Evolutionary conservation across 2,329 filamentous ascomycete species (phyloP).

Genomic region (Claviceps capensis): DNA sequence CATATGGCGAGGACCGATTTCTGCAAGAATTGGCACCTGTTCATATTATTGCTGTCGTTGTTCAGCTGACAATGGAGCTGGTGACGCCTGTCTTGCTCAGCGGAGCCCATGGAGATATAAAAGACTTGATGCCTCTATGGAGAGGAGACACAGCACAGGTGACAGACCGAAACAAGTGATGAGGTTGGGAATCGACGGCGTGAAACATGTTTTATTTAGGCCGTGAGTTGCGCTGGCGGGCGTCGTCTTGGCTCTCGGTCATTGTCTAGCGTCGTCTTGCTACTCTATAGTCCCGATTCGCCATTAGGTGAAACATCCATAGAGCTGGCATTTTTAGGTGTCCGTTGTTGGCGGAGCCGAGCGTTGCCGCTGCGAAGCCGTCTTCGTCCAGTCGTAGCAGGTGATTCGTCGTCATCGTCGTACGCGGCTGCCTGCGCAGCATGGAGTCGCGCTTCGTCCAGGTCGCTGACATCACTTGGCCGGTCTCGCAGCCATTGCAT

Average conservation of each 20-base stretch:
- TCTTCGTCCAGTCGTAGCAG: constrained; percentile 28
- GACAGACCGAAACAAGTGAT: neutral
- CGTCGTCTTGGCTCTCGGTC: neutral
- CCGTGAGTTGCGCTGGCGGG: neutral
- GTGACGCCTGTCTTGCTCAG: neutral
- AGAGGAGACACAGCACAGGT: neutral
- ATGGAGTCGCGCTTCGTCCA: constrained; percentile 61
- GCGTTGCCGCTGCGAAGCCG: constrained; percentile 28
- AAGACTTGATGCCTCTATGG: neutral
- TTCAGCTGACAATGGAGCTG: neutral
- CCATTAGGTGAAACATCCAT: constrained; percentile 44
- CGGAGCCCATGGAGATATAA: neutral
- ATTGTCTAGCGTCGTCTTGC: neutral
- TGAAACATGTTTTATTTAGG: neutral
- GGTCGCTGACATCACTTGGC: constrained; percentile 63
- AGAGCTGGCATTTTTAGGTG: constrained; percentile 39
- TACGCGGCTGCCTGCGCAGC: constrained; percentile 39
- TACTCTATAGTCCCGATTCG: constrained; percentile 38
- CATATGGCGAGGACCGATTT: neutral
- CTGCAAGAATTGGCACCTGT: neutral
- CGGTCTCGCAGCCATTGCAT: constrained; percentile 95
- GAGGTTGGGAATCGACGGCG: neutral
- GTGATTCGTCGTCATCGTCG: constrained; percentile 44
- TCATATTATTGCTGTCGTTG: neutral
- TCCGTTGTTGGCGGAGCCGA: constrained; percentile 28